Conservation (phyloP, 495 filamentous ascomycete species). For the Hypoxylon rickii region DNA sequence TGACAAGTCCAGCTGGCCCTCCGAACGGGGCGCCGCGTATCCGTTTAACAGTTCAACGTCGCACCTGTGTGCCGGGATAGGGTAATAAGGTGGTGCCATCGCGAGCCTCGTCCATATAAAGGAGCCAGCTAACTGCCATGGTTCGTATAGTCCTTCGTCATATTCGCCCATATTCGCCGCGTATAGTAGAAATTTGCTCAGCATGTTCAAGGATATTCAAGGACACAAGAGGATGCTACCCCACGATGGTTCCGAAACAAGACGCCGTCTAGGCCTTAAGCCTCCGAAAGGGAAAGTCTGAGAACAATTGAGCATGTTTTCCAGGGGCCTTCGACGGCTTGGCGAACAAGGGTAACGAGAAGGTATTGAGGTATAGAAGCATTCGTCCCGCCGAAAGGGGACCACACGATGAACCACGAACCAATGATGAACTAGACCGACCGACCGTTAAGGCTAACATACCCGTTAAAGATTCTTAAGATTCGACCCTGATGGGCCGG, state of each 20-base stretch:
- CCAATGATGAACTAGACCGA: conserved; percentile 13
- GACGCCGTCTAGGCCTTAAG: conserved; percentile 15
- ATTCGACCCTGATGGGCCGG: conserved; percentile 21
- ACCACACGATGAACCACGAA: too few species aligned
- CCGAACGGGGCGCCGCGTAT: conserved; percentile 2
- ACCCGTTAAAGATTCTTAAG: conserved; percentile 21
- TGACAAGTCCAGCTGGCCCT: background rate
- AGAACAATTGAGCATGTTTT: conserved; percentile 43
- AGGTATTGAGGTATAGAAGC: too few species aligned
- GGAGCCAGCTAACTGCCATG: too few species aligned
- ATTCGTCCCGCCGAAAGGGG: too few species aligned
- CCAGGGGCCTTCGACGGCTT: conserved; percentile 20
- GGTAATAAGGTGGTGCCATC: conserved; percentile 4
- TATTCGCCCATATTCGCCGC: conserved; percentile 11
- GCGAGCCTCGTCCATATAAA: background rate
- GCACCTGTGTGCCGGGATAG: conserved; percentile 15
- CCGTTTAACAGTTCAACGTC: conserved; percentile 12
- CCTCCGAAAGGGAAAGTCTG: conserved; percentile 28
- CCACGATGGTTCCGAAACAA: conserved; percentile 22
- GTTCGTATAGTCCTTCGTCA: background rate
- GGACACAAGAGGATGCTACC: conserved; percentile 7
- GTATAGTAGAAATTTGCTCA: conserved; percentile 27
- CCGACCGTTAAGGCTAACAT: conserved; percentile 21
- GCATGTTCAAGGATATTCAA: background rate
- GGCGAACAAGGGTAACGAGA: conserved; percentile 23